These are phyloP conservation scores for Pseudogymnoascus sp. DNA, from an alignment of 2,329 filamentous ascomycete species.

Conservation along the genomic window DNA sequence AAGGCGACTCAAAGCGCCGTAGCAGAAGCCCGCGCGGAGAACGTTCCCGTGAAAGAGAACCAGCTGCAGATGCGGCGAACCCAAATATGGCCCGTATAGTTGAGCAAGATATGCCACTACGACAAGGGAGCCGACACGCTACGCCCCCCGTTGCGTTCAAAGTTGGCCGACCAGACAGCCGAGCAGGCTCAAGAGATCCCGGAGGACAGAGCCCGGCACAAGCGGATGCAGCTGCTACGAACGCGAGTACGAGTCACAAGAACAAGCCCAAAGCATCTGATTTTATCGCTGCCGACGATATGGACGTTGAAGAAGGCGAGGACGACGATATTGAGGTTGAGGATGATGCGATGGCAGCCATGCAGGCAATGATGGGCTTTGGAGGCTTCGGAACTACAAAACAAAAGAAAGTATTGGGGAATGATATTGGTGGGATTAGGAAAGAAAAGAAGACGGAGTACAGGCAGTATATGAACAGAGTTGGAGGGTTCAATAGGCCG, in stretches of 20 bases:
- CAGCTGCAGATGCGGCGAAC: neutral
- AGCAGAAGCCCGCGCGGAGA: constrained; percentile 14
- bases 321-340: constrained; percentile 43
- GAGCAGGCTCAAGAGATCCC: constrained; percentile 11
- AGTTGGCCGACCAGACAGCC: constrained; percentile 13
- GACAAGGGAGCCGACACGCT: constrained; percentile 18
- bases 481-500: constrained; percentile 74
- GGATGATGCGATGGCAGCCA: constrained; percentile 62
- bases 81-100: neutral
- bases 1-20: neutral
- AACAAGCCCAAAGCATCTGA: constrained; percentile 11
- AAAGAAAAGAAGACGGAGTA: constrained; percentile 96
- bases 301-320: constrained; percentile 32
- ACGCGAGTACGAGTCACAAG: constrained; percentile 7
- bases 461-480: constrained; percentile 90
- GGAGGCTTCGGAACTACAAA: constrained; percentile 79
- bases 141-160: constrained; percentile 28
- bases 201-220: neutral
- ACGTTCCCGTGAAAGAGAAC: constrained; percentile 1
- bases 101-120: constrained; percentile 3
- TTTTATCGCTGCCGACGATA: constrained; percentile 10
- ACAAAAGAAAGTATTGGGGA: constrained; percentile 78
- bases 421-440: constrained; percentile 70
- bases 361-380: constrained; percentile 88
- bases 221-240: constrained; percentile 11